Percentiles rank a stretch among this genome's conserved stretches.
phyloP scores from a whole-genome alignment of 139 green algal genomes.

The Chlamydomonas schloesseri region DNA sequence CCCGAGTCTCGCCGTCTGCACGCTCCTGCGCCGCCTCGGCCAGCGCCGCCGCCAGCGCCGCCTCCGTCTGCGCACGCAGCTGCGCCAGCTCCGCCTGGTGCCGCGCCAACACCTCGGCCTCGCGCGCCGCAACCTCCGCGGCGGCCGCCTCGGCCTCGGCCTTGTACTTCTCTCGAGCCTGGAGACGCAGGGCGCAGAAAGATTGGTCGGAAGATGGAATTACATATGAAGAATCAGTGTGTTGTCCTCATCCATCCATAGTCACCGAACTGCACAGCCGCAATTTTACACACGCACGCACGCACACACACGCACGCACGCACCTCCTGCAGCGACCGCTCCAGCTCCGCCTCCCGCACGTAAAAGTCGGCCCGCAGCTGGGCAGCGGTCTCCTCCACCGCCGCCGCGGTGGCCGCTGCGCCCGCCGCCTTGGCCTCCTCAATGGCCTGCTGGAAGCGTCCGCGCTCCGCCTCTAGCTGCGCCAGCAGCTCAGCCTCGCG shows the following conservation, averaged over 20 bases:
- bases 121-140: background rate
- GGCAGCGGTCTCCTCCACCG: background rate
- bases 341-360: slow-evolving; percentile 25
- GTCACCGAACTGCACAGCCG: too few species aligned
- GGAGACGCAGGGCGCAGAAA: too few species aligned
- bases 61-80: background rate
- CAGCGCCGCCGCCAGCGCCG: background rate
- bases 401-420: background rate
- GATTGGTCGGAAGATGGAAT: too few species aligned
- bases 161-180: too few species aligned
- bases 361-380: slow-evolving; percentile 10
- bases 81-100: background rate
- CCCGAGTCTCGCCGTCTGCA: background rate
- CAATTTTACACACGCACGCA: too few species aligned
- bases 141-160: background rate
- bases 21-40: background rate
- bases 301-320: too few species aligned
- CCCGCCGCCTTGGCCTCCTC: background rate
- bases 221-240: too few species aligned
- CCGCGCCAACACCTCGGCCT: background rate
- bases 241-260: too few species aligned
- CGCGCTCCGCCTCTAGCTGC: slow-evolving; percentile 16
- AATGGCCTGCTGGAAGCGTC: background rate
- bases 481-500: slow-evolving; percentile 19
- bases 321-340: background rate